These are phyloP conservation scores for Lagerstroemia speciosa DNA, from an alignment of 345 rosid species.

Conservation along the genomic window DNA sequence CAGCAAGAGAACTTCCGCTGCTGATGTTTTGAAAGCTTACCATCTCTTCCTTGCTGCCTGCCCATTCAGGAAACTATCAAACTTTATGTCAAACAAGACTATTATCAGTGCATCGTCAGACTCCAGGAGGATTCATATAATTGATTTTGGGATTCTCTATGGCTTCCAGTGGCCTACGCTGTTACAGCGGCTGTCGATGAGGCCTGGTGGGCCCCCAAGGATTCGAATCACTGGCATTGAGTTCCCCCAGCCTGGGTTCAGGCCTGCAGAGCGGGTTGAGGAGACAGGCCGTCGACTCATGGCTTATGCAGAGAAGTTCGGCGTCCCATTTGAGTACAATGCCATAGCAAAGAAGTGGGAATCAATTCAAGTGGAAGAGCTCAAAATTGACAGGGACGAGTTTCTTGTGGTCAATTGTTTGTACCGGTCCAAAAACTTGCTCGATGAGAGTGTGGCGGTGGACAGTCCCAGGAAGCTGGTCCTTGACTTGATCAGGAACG, in stretches of 20 bases:
- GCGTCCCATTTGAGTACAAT: conserved; percentile 74
- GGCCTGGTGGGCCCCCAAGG: conserved; percentile 58
- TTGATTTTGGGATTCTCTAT: conserved; percentile 87
- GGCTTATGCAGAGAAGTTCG: conserved; percentile 67
- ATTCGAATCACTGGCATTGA: conserved; percentile 88
- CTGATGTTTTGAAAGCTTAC: conserved; percentile 72
- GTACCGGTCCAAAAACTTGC: conserved; percentile 60
- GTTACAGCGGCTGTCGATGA: conserved; percentile 49
- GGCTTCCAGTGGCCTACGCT: conserved; percentile 96
- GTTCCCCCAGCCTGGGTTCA: conserved; percentile 87
- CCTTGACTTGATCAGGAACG: conserved; percentile 52
- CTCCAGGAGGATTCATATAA: conserved; percentile 55
- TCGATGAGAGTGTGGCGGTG: conserved; percentile 60
- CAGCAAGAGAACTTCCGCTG: conserved; percentile 59
- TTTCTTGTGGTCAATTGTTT: conserved; percentile 58
- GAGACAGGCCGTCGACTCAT: conserved; percentile 84
- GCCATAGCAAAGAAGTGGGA: conserved; percentile 93
- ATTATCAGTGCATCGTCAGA: conserved; percentile 36
- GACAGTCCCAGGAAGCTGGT: conserved; percentile 55
- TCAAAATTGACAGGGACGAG: conserved; percentile 63
- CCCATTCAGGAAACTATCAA: conserved; percentile 74
- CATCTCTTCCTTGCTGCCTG: conserved; percentile 58
- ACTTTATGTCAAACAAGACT: conserved; percentile 46
- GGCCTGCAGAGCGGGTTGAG: conserved; percentile 78
- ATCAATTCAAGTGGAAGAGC: conserved; percentile 53